Evolutionary conservation across 768 basidiomycete species (phyloP).

Genomic region (Xerocomellus dryophilus): DNA sequence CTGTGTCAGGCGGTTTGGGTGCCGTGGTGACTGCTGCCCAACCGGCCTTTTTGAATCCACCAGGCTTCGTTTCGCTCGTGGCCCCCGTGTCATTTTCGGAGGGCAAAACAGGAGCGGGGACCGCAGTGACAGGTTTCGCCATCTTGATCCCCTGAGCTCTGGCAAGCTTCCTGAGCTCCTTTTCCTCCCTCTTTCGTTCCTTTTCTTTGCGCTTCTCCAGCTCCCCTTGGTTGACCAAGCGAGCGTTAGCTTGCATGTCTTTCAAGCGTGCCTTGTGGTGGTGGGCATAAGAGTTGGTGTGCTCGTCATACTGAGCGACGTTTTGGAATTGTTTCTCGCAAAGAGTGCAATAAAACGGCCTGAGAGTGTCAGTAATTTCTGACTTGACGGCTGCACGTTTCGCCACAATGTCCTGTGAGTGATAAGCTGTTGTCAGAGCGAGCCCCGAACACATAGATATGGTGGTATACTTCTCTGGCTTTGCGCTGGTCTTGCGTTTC

Average conservation of each 20-base stretch:
- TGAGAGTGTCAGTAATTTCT: conserved; percentile 66
- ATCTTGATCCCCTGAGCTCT: conserved; percentile 79
- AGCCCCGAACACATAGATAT: not conserved
- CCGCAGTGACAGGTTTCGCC: conserved; percentile 29
- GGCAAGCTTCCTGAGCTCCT: conserved; percentile 79
- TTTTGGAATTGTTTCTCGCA: conserved; percentile 89
- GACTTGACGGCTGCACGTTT: conserved; percentile 61
- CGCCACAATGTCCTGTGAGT: conserved; percentile 55
- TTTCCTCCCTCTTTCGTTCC: conserved; percentile 82
- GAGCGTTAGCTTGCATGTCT: conserved; percentile 77
- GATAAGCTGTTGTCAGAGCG: conserved; percentile 6
- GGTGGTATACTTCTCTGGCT: conserved; percentile 58
- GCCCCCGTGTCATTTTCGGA: conserved; percentile 19
- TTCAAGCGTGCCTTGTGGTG: conserved; percentile 80
- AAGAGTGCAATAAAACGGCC: conserved; percentile 74
- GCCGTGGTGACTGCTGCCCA: conserved; percentile 42
- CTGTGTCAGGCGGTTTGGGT: conserved; percentile 10
- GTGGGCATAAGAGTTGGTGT: conserved; percentile 86
- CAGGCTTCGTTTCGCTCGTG: conserved; percentile 20
- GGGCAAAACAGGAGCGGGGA: conserved; percentile 11
- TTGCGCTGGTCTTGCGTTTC: conserved; percentile 77
- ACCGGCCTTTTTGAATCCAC: conserved; percentile 43
- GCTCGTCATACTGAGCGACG: conserved; percentile 85
- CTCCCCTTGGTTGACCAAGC: conserved; percentile 63
- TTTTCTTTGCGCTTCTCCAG: conserved; percentile 78